Conservation (phyloP, 2,329 filamentous ascomycete genomes). For the Arachnopeziza araneosa region DNA sequence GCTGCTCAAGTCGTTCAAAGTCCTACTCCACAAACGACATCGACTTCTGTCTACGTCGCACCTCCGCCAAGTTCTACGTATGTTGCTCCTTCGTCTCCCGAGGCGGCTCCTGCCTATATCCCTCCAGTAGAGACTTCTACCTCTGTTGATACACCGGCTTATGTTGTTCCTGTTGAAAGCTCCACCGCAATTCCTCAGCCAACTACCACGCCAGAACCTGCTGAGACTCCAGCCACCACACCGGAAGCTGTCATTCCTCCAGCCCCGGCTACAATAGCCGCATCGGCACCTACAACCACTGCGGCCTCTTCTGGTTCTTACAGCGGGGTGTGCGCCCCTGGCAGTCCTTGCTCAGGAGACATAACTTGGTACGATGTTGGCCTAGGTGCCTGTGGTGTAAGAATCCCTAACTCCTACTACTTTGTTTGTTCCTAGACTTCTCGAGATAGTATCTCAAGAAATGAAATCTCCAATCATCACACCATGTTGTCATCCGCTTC, state of each 20-base stretch:
- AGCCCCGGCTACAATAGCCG: conserved; percentile 10
- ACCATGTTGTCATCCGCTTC: too few relatives aligned
- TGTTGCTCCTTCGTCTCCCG: conserved; percentile 12
- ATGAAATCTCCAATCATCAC: too few relatives aligned
- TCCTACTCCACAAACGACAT: conserved; percentile 20
- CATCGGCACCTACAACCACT: conserved; percentile 1
- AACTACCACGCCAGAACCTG: conserved; percentile 7
- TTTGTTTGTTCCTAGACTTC: too few relatives aligned
- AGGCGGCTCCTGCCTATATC: conserved; percentile 1
- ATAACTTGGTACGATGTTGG: conserved; percentile 71
- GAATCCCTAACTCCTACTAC: too few relatives aligned
- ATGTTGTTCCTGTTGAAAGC: conserved; percentile 1
- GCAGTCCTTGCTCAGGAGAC: conserved; percentile 48
- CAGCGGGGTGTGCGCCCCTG: conserved; percentile 28
- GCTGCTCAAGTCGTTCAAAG: background rate
- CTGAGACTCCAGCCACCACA: conserved; percentile 4
- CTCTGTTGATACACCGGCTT: conserved; percentile 14
- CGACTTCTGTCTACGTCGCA: conserved; percentile 25
- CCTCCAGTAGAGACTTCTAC: conserved; percentile 14
- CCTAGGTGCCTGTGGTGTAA: conserved; percentile 58
- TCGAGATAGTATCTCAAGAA: too few relatives aligned
- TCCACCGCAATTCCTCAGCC: background rate
- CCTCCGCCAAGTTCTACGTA: conserved; percentile 6
- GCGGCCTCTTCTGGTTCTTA: conserved; percentile 22
- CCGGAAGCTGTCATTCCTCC: conserved; percentile 6